Base-by-base conservation (phyloP, 257 asterid species). In the Solanum paucissectum region DNA sequence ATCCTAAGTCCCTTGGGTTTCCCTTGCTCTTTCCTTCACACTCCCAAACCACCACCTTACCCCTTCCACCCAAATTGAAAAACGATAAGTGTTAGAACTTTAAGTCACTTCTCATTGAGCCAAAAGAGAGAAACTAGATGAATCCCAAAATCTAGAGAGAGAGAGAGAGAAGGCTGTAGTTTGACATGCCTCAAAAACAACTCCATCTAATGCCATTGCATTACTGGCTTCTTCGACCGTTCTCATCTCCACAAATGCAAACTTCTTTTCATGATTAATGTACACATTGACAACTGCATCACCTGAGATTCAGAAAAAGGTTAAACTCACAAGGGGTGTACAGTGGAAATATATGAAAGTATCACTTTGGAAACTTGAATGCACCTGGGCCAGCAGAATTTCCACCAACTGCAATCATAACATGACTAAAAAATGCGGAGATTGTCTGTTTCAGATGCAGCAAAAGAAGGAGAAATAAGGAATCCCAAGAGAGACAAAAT, bases 311-410 rank as follows among this genome's bases (percentile, higher is more conserved):
- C 20, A 29, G 46, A 44, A 68, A 66, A 27, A 16, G 72, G 14
- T 46, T 42, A 42, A 46, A 34, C 29, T 42, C 66, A 79, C 64
- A 25, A 25, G 66, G 66, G 38, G 38, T 44, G 82, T 29, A 86
- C 32, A 77, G 69, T 29, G 64, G 7, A 86, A 6, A 86, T 14
- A 29, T 21, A 42, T 44, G 20, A 86, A 27, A 44, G 9, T 77
- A 25, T 14, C 58, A 25, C 16, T 16, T 44, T 44, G 32, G 40
- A 44, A 79, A 79, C 7, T 46, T 32, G 34, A 46, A 90, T 93
- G 84, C 81, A 97, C 99, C 99, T 88, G 99, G 99, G 85, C 98
- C 99, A 52, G 99, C 99, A 79, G 99, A 96, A 88, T 97, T 97
- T 87, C 99, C 99, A 84, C 97, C 99, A 84, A 97, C 95, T 84